Base-by-base conservation (phyloP, 2,329 filamentous ascomycete genomes). In the Trichoderma sp. region DNA sequence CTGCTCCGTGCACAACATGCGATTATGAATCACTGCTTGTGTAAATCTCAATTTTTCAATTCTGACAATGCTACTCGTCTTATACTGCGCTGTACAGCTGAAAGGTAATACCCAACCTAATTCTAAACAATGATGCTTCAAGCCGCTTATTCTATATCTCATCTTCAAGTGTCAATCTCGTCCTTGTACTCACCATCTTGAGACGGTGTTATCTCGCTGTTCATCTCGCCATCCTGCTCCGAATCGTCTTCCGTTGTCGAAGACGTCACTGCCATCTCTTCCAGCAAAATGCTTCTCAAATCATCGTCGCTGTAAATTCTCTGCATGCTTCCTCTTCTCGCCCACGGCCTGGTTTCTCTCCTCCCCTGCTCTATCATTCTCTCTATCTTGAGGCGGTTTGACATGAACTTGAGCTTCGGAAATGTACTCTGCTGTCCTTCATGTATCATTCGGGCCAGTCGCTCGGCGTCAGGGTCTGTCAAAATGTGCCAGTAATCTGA, bases 361-460 rank as follows among this genome's bases (percentile, higher is more conserved):
- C 91, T 84, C 1, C 91, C 91, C 76, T 85, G 83, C 80, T 93
- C 91, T n/a, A 93, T 87, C 66, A 89, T 79, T 67, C 92, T 88
- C 85, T 99, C 97, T 9, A 98, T 87, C 80, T 94, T 94, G 78
- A 98, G 90, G 68, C 97, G 87, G 82, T 99, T 99, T 29, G 89
- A 91, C 76, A 98, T 91, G 81, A 98, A 99, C 81, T 97, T 94
- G 68, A 99, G 88, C 82, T 97, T 97, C 0, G 97, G 94, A 82
- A 97, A 99, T 1, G 93, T 91, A 77, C 93, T 95, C 83, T 97
- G 94, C 83, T 97, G 93, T 24, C 97, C 97, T 75, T 94, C 93
- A 77, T 95, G 93, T 16, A 99, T 90, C 96, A 98, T 98, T 50
- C 93, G 89, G 7, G 93, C 94, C 12, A 99, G 86, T 4, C 95